Evolutionary conservation across 2,329 filamentous ascomycete genomes (phyloP), one percentile per base, ranked within the genome.

Genomic region (Colletotrichum cordylinicola): DNA sequence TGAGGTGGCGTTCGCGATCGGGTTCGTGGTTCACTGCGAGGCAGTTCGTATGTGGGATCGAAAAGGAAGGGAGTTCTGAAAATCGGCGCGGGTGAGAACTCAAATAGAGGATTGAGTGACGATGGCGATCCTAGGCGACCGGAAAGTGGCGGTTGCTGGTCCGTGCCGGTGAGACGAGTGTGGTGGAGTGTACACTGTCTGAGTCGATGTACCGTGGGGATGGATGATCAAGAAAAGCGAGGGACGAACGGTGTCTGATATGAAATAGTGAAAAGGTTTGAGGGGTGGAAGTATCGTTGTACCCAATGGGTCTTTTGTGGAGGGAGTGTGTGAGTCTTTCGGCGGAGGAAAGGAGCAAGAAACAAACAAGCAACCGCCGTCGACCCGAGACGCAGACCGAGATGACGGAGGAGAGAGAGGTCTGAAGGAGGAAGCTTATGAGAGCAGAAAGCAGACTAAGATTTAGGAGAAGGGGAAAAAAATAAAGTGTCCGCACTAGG

Each of bases 351-450:
- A 55, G 27, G 55, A 66, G 37, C n/a, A 48, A n/a, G 37, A 48
- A 29, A 43, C 21, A 21, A 67, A 27, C n/a, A 61, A 64, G 39
- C 73, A 72, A 65, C 29, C 16, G 24, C 55, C 29, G 64, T 58
- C 52, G 55, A 67, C 60, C 60, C 68, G 31, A 62, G 37, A 62
- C 29, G 56, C 43, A 31, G 33, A 58, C 21, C 21, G 31, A 58
- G 52, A 18, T 58, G 52, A 15, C 24, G 37, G 39, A 66, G 16
- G 62, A 58, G 21, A 21, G 93, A 94, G 90, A 91, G 74, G 91
- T 95, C 0, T 95, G 93, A 93, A 90, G 85, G 4, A 87, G 86
- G 62, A 79, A 86, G 1, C 84, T 94, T 4, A 91, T 89, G 70
- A 86, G 89, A 35, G 62, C 27, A 67, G 65, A n/a, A 67, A 27